Percentiles rank a stretch among this genome's conserved stretches.
Evolutionary conservation across 2,329 filamentous ascomycete genomes (phyloP).

Genomic region (Colletotrichum gloeosporioides): DNA sequence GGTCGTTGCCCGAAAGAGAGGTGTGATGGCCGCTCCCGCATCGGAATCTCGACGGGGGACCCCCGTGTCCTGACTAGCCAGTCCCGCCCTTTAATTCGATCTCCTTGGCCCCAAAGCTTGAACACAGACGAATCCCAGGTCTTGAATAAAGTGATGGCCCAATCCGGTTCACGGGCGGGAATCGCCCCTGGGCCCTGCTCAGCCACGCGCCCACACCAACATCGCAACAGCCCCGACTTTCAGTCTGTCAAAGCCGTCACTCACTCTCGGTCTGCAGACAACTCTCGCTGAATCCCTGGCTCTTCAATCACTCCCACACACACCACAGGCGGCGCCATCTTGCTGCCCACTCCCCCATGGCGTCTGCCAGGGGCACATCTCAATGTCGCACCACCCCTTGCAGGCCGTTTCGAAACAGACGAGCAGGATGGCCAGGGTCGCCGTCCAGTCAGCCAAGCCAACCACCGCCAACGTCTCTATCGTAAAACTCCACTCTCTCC

Average conservation of each 20-base stretch:
- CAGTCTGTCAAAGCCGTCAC: neutral
- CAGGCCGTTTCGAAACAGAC: conserved; percentile 17
- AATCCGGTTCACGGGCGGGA: neutral
- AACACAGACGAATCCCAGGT: neutral
- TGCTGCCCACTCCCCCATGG: neutral
- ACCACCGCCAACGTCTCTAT: neutral
- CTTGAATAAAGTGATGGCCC: conserved; percentile 13
- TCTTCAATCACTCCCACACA: neutral
- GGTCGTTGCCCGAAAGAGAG: conserved; percentile 7
- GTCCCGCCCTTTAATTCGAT: conserved; percentile 15
- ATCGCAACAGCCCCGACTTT: neutral
- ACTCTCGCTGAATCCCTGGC: neutral
- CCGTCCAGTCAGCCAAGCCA: neutral
- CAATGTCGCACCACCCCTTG: conserved; percentile 4
- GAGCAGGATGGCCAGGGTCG: neutral
- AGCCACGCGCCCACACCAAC: conserved; percentile 1
- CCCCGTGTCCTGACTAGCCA: conserved; percentile 8
- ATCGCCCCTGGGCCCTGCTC: neutral
- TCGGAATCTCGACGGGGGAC: neutral
- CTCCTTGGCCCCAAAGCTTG: conserved; percentile 4
- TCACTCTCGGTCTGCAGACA: neutral
- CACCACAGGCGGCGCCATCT: neutral
- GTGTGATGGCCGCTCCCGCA: neutral
- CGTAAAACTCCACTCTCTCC: neutral
- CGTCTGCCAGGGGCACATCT: neutral